Conservation (phyloP, 768 basidiomycete genomes). For the Lentinula guzmanii region DNA sequence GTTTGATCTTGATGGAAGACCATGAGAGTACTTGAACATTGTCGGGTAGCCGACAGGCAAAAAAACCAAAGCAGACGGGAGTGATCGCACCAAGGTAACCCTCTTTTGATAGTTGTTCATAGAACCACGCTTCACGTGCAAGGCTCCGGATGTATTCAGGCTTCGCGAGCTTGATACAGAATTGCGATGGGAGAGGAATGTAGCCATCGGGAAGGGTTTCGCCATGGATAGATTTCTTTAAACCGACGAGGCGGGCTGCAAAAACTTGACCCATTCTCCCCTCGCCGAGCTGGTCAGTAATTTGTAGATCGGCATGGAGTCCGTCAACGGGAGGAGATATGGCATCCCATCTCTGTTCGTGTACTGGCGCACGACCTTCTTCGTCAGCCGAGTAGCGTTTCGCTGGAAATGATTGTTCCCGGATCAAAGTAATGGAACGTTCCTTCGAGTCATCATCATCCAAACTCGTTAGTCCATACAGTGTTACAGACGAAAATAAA, state of each 20-base stretch:
- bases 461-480: too few relatives aligned
- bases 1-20: neutral
- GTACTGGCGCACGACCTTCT: conserved; percentile 4
- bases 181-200: too few relatives aligned
- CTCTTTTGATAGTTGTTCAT: neutral
- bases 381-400: neutral
- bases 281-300: too few relatives aligned
- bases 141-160: neutral
- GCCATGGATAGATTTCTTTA: too few relatives aligned
- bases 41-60: neutral
- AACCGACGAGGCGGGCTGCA: too few relatives aligned
- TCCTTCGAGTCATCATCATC: too few relatives aligned
- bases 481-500: neutral
- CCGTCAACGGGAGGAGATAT: neutral
- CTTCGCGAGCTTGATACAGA: neutral
- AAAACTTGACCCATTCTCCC: too few relatives aligned
- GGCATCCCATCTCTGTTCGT: conserved; percentile 22
- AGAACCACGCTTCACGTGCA: neutral
- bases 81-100: neutral
- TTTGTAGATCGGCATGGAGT: neutral
- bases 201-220: too few relatives aligned
- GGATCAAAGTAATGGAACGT: fast-evolving
- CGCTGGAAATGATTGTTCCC: neutral
- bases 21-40: neutral
- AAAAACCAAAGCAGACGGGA: neutral